These are phyloP conservation scores for Cladosporium sp. DNA, from an alignment of 2,329 filamentous ascomycete species.

Conservation along the genomic window DNA sequence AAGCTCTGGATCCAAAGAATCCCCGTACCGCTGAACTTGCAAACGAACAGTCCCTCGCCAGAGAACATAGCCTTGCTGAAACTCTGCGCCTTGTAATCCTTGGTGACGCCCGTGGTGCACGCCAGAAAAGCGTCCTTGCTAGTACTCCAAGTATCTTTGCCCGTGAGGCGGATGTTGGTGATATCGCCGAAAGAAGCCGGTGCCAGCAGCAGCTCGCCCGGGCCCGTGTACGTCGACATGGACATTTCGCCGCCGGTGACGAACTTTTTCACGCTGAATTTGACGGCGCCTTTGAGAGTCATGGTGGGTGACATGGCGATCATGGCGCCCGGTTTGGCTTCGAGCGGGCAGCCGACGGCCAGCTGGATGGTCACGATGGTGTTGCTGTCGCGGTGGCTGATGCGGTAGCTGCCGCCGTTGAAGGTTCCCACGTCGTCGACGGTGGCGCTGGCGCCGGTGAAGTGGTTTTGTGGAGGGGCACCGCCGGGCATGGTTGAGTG, in stretches of 20 bases:
- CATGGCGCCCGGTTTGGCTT: conserved; percentile 81
- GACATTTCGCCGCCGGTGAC: conserved; percentile 75
- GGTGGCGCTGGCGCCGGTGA: conserved; percentile 59
- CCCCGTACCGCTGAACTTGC: conserved; percentile 76
- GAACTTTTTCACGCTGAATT: conserved; percentile 91
- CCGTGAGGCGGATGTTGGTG: conserved; percentile 69
- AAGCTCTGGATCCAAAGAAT: conserved; percentile 89
- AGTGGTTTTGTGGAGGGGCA: conserved; percentile 51
- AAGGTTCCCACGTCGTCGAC: conserved; percentile 89
- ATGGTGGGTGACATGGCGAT: conserved; percentile 91
- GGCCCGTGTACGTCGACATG: conserved; percentile 77
- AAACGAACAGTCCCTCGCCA: conserved; percentile 87
- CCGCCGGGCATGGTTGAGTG: conserved; percentile 30
- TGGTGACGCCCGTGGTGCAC: conserved; percentile 79
- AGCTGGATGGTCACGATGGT: conserved; percentile 85
- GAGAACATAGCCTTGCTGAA: conserved; percentile 89
- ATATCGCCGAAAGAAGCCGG: conserved; percentile 81
- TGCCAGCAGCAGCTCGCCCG: conserved; percentile 82
- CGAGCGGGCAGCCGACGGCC: conserved; percentile 80
- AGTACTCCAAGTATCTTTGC: conserved; percentile 74
- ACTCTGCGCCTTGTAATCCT: conserved; percentile 77
- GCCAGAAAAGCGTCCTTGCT: conserved; percentile 85
- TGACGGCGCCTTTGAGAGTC: conserved; percentile 74
- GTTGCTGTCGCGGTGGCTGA: conserved; percentile 89
- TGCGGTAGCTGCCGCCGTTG: conserved; percentile 90